Base-by-base conservation (phyloP, 2,329 filamentous ascomycete species). In the Phaeomoniella chlamydospora region DNA sequence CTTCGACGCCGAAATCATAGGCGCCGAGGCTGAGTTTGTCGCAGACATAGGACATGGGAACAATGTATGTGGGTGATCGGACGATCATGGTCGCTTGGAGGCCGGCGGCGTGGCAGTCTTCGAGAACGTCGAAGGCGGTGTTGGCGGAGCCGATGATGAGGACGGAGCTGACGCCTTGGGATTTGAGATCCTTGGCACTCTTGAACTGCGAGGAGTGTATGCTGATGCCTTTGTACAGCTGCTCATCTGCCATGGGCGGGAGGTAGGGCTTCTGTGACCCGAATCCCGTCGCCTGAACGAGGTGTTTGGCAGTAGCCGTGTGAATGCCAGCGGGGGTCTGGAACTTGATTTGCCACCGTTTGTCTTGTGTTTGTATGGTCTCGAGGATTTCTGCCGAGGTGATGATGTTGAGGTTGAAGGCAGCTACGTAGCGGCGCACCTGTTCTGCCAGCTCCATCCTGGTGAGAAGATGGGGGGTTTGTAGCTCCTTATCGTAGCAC, bases 121-220 rank as follows among this genome's bases (percentile, higher is more conserved):
- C n/a, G n/a, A n/a, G n/a, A n/a, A n/a, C n/a, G n/a, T n/a, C n/a
- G n/a, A n/a, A n/a, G n/a, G 47, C 47, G 1, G 62, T 65, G 42
- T 68, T 68, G 34, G 59, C 66, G 14, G 57, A 58, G 17, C 65
- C 64, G 12, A 69, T 49, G 1, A 69, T 57, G 18, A 67, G 44
- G 4, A 57, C 64, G n/a, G n/a, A n/a, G n/a, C n/a, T n/a, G n/a
- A n/a, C n/a, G n/a, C n/a, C n/a, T n/a, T n/a, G n/a, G n/a, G n/a
- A n/a, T n/a, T n/a, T n/a, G n/a, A n/a, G n/a, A 18, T 53, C 53
- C 37, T 65, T 64, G 17, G 59, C 59, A 30, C 48, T 50, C n/a
- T 43, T 51, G 39, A 60, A 61, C 2, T 49, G 39, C 4, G 46
- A 49, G 0, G 54, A 53, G 40, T 64, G 58, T 3, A 57, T 34